Evolutionary conservation across 1,284 basidiomycete genomes (phyloP), one percentile per base, ranked within the genome.

Genomic region (Golubevia pallescens): DNA sequence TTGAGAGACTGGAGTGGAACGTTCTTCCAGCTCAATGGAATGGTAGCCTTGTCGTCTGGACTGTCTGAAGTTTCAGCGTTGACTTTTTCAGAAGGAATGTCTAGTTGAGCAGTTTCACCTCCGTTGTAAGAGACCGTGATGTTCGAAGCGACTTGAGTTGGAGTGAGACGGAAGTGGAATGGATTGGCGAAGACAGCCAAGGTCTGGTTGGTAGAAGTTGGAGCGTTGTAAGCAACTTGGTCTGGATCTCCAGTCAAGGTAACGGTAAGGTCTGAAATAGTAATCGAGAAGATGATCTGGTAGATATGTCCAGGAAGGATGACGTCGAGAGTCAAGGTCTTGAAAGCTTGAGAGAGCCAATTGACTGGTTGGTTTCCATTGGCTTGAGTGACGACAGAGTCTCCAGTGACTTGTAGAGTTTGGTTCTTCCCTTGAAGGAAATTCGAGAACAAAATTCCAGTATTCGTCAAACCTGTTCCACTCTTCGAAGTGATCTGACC

Each of bases 181-280:
- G 82, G 82, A 65, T 84, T 84, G 58, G 78, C 69, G 62, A 78
- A 85, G n/a, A 65, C 72, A 7, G 80, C 81, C n/a, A 80, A 56
- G 16, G 79, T 78, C 63, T 67, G 70, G 70, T 85, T 78, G 61
- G 66, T 72, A 34, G 68, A 38, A 38, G 34, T 38, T 38, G 34
- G 34, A 38, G 34, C 34, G 34, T 38, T 38, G 34, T 38, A 38
- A 4, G 34, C 34, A 10, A 38, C 34, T 5, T 4, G 5, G 10
- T 38, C 34, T 5, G 34, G 34, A 10, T 38, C 10, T n/a, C 34
- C 34, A 10, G 72, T 75, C 59, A 81, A 59, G 10, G 67, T 70
- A 24, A 74, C 70, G 14, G 70, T 75, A 52, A 84, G 62, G 69
- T 84, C 81, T 23, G 75, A 75, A 13, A 84, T 70, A 16, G 71